Evolutionary conservation across 2,329 filamentous ascomycete genomes (phyloP).

Genomic region (Diaporthe vaccinii): DNA sequence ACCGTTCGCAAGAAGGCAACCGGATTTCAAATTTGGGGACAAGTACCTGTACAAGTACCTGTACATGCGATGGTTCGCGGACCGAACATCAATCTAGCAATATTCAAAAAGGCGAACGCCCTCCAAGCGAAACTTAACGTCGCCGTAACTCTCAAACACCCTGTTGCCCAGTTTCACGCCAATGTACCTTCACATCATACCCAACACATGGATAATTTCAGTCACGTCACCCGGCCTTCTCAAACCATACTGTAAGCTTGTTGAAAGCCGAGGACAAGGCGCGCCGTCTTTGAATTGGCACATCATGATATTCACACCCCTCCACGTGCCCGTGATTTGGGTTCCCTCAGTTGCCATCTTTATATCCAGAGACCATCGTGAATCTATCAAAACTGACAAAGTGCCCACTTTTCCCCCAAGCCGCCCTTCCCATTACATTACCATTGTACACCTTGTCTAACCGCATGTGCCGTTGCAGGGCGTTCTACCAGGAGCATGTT

Average conservation of each 20-base stretch:
- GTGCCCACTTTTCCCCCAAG: too few relatives aligned
- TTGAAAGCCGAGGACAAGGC: neutral
- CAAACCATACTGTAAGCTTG: neutral
- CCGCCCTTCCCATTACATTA: neutral
- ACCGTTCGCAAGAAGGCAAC: too few relatives aligned
- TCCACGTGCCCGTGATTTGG: neutral
- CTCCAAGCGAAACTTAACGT: too few relatives aligned
- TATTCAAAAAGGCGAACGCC: too few relatives aligned
- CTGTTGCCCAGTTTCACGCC: neutral
- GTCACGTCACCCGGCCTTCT: neutral
- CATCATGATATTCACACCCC: neutral
- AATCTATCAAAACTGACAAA: neutral
- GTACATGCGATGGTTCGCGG: too few relatives aligned
- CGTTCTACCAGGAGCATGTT: neutral
- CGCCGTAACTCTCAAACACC: too few relatives aligned
- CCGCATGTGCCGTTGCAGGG: neutral
- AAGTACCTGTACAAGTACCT: too few relatives aligned
- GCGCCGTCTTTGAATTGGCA: neutral
- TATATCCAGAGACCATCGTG: neutral
- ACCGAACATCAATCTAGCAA: too few relatives aligned
- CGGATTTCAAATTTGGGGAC: too few relatives aligned
- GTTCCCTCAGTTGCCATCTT: neutral
- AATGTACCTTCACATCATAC: neutral
- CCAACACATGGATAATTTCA: neutral
- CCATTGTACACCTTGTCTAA: neutral